A percentile compares a stretch with the other conserved stretches of the same genome.
phyloP scores from a whole-genome alignment of 768 basidiomycete species.

The Termitomyces sp. region DNA sequence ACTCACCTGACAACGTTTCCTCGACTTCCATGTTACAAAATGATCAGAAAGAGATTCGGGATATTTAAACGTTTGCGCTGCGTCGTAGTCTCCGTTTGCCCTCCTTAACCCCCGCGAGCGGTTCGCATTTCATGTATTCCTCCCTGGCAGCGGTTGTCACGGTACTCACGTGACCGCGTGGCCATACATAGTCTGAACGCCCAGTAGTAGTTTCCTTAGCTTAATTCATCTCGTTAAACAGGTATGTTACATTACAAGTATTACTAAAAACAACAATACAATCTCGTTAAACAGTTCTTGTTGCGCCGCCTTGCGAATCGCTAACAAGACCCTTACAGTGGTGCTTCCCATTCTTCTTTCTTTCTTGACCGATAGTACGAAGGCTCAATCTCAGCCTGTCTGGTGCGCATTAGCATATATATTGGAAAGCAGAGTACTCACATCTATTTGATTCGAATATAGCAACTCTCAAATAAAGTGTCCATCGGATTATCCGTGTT shows the following conservation, averaged over 20 bases:
- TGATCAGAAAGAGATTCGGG: slow-evolving; percentile 9
- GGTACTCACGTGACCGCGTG: too few relatives aligned
- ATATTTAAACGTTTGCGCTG: neutral
- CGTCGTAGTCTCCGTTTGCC: neutral
- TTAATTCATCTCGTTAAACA: neutral
- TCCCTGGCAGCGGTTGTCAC: slow-evolving; percentile 7
- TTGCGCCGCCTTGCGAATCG: too few relatives aligned
- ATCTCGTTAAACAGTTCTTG: neutral
- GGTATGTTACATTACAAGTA: neutral
- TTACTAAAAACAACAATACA: neutral
- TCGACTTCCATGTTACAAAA: slow-evolving; percentile 6
- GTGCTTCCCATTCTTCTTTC: slow-evolving; percentile 11
- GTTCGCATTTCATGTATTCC: slow-evolving; percentile 8
- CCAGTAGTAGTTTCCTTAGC: too few relatives aligned
- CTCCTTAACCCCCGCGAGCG: neutral
- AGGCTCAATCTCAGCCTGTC: neutral
- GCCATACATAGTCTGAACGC: too few relatives aligned
- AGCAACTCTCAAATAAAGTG: slow-evolving; percentile 43
- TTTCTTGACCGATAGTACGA: slow-evolving; percentile 6
- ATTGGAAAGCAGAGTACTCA: neutral
- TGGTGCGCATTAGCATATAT: neutral
- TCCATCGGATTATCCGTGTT: slow-evolving; percentile 42
- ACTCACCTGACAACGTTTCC: slow-evolving; percentile 8
- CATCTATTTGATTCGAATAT: neutral
- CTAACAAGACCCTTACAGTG: too few relatives aligned